Conservation (phyloP, 2,329 filamentous ascomycete genomes). For the Apiospora kogelbergensis region DNA sequence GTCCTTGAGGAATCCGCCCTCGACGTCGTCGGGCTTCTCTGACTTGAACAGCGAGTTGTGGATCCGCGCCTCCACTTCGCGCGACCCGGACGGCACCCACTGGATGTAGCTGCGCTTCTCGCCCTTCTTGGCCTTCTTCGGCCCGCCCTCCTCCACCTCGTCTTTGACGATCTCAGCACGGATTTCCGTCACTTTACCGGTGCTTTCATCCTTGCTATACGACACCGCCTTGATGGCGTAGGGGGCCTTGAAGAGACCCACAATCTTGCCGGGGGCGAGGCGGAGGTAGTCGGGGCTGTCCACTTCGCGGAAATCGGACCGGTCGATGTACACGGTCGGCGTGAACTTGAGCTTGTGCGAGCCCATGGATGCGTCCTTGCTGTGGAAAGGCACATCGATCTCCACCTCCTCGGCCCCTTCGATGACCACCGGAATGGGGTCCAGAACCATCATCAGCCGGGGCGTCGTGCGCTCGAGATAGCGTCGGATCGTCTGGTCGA, state of each 20-base stretch:
- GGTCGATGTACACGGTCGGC: conserved; percentile 81
- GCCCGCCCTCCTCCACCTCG: conserved; percentile 48
- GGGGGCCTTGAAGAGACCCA: conserved; percentile 71
- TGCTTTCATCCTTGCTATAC: conserved; percentile 64
- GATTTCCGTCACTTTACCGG: conserved; percentile 64
- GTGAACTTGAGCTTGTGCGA: conserved; percentile 65
- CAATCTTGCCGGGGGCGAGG: conserved; percentile 70
- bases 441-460: conserved; percentile 83
- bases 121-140: conserved; percentile 4
- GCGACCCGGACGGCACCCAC: conserved; percentile 76
- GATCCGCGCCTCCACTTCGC: conserved; percentile 72
- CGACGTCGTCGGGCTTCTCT: conserved; percentile 74
- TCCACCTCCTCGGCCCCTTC: conserved; percentile 74
- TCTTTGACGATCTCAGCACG: conserved; percentile 70
- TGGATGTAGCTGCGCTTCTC: conserved; percentile 68
- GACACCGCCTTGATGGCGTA: conserved; percentile 68
- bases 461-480: conserved; percentile 89
- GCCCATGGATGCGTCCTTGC: conserved; percentile 72
- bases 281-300: conserved; percentile 76
- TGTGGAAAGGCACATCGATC: conserved; percentile 74
- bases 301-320: conserved; percentile 72
- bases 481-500: conserved; percentile 80
- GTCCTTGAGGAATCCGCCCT: conserved; percentile 79
- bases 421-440: conserved; percentile 80
- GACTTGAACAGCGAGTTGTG: conserved; percentile 86